Conservation (phyloP, 2,329 filamentous ascomycete genomes). For the Trichoderma endophyticum region DNA sequence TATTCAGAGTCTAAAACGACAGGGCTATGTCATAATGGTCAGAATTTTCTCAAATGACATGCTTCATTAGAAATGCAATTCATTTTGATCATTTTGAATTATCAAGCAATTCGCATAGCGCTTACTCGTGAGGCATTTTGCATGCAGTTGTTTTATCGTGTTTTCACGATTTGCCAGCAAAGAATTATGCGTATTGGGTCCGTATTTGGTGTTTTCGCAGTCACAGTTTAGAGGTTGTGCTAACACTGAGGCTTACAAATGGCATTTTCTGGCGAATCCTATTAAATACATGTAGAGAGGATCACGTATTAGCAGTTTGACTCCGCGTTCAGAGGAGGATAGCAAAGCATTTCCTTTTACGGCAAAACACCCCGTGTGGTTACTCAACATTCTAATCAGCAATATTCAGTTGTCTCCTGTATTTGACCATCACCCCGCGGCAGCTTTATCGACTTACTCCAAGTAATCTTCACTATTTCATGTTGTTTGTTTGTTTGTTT, state of each 20-base stretch:
- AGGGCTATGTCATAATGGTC: conserved; percentile 17
- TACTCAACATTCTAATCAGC: not conserved
- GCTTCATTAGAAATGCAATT: conserved; percentile 8
- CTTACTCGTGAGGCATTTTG: not conserved
- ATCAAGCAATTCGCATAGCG: not conserved
- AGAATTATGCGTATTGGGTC: not conserved
- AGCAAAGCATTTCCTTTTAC: not conserved
- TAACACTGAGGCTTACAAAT: conserved; percentile 8
- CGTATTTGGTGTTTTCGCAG: not conserved
- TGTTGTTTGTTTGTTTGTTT: not conserved
- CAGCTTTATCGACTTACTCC: not conserved
- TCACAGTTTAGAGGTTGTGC: not conserved
- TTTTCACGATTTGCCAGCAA: not conserved
- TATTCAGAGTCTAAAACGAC: conserved; percentile 12
- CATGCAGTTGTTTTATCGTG: not conserved
- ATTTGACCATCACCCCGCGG: not conserved
- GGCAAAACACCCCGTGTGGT: not conserved
- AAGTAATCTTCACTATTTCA: not conserved
- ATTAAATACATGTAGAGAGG: not conserved
- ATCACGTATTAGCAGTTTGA: not conserved
- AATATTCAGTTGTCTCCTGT: not conserved
- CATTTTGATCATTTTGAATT: not conserved
- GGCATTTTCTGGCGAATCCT: not conserved
- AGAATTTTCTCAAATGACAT: not conserved
- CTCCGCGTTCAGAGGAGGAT: not conserved